A percentile compares a stretch with the other conserved stretches of the same genome.
These are phyloP conservation scores for Colletotrichum sp. DNA, from an alignment of 2,329 filamentous ascomycete species.

Conservation along the genomic window DNA sequence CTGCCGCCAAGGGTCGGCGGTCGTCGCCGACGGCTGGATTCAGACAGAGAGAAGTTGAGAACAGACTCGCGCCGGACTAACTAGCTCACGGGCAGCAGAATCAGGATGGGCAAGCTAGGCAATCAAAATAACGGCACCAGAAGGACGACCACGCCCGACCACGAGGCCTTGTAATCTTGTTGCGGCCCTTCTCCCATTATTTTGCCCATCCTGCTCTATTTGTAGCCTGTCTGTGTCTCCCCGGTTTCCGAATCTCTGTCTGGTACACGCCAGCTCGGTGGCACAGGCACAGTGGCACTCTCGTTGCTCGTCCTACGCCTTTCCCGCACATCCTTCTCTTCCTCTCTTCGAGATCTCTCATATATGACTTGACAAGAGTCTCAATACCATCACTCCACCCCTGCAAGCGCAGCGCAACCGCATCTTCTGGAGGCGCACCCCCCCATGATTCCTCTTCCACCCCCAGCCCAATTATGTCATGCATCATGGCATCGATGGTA, in stretches of 20 bases:
- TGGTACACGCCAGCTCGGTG: neutral
- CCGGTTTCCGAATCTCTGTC: neutral
- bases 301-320: neutral
- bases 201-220: neutral
- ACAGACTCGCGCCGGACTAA: constrained; percentile 15
- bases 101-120: constrained; percentile 4
- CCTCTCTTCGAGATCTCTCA: neutral
- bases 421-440: constrained; percentile 12
- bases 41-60: neutral
- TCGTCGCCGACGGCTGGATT: constrained; percentile 12
- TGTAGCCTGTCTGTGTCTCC: neutral
- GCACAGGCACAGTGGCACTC: neutral
- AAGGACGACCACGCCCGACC: neutral
- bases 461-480: constrained; percentile 49
- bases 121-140: constrained; percentile 17
- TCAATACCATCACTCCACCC: constrained; percentile 19
- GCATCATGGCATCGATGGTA: constrained; percentile 39
- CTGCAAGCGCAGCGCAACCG: constrained; percentile 18
- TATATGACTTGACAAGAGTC: constrained; percentile 21
- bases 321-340: neutral
- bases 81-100: neutral
- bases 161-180: constrained; percentile 11
- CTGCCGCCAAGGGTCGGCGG: constrained; percentile 21
- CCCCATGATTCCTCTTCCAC: constrained; percentile 13
- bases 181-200: neutral